phyloP scores from a whole-genome alignment of 148 eudicot species.

The Dianthus caryophyllus region DNA sequence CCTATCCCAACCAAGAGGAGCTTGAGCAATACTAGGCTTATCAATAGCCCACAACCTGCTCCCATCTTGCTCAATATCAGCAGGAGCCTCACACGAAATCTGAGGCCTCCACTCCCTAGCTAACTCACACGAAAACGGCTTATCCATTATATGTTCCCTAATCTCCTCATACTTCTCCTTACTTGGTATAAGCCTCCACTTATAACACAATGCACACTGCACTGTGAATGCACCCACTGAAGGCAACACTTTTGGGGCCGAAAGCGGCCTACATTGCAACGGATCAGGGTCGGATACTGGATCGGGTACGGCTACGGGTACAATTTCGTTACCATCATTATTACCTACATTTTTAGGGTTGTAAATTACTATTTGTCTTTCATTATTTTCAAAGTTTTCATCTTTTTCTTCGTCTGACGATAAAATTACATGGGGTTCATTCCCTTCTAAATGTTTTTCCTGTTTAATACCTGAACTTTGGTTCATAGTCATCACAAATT shows the following conservation, averaged over 20 bases:
- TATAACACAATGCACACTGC: constrained; percentile 78
- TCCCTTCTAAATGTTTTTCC: neutral
- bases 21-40: constrained; percentile 77
- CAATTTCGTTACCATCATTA: constrained; percentile 7
- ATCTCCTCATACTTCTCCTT: constrained; percentile 90
- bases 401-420: constrained; percentile 35
- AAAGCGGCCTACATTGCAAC: constrained; percentile 19
- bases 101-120: constrained; percentile 82
- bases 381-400: constrained; percentile 29
- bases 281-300: constrained; percentile 33
- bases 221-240: constrained; percentile 84
- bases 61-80: constrained; percentile 78
- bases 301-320: neutral
- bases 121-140: constrained; percentile 62
- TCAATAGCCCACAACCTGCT: constrained; percentile 95
- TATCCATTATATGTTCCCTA: constrained; percentile 64
- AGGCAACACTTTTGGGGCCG: constrained; percentile 40
- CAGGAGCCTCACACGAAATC: constrained; percentile 59
- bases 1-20: constrained; percentile 91
- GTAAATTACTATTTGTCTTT: constrained; percentile 57
- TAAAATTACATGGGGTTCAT: constrained; percentile 22
- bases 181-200: constrained; percentile 92
- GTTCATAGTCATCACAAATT: constrained; percentile 5
- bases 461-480: neutral
- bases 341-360: constrained; percentile 25